phyloP scores from a whole-genome alignment of 345 rosid genomes.

The Syzygium grande region DNA sequence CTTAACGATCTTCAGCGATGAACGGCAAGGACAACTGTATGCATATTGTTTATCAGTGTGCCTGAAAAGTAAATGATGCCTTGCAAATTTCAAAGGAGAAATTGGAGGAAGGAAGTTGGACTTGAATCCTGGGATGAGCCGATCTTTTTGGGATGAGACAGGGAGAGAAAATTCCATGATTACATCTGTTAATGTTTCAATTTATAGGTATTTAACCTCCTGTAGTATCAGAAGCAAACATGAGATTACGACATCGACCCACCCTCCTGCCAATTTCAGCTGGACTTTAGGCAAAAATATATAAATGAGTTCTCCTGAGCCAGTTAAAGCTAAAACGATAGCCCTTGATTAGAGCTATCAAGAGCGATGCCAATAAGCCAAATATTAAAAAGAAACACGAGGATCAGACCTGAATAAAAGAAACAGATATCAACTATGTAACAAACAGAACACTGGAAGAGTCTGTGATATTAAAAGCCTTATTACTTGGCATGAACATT shows the following conservation, averaged over 20 bases:
- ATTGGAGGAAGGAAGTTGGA: not conserved
- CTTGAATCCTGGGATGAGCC: not conserved
- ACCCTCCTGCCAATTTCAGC: not conserved
- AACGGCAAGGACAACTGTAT: conserved; percentile 24
- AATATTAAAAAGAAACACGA: not conserved
- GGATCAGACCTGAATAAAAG: not conserved
- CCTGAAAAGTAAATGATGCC: not conserved
- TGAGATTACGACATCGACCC: not conserved
- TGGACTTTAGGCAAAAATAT: not conserved
- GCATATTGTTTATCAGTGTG: not conserved
- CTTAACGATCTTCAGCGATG: conserved; percentile 49
- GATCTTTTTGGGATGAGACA: not conserved
- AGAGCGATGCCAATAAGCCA: not conserved
- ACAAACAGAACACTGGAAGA: not conserved
- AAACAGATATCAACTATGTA: not conserved
- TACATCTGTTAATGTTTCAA: not conserved
- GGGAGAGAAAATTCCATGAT: not conserved
- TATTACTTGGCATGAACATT: not conserved
- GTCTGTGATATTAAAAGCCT: not conserved
- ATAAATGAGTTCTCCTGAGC: not conserved
- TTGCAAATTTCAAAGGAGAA: not conserved
- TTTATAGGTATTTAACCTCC: not conserved
- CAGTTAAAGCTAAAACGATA: not conserved
- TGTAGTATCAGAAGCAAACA: not conserved
- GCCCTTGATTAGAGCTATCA: not conserved